Evolutionary conservation across 306 rosid genomes (phyloP), one percentile per base, ranked within the genome.

Genomic region (Neltuma alba): DNA sequence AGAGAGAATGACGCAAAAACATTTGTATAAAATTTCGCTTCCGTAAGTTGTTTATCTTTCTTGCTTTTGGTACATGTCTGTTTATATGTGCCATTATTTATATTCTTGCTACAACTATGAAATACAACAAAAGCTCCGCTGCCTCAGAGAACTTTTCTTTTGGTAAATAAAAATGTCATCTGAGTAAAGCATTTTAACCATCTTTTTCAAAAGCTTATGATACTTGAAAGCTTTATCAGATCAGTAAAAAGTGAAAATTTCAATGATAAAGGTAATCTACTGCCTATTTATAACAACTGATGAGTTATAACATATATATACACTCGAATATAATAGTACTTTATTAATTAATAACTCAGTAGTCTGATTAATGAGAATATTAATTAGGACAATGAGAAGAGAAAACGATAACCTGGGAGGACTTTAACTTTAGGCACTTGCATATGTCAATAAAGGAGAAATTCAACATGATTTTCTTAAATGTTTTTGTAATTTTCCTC

Each of bases 121-220:
- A 21, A 54, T 21, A 34, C 70, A 23, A 15, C 27, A 64, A 31
- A 34, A 12, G 70, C 69, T 37, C 54, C 41, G 42, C 57, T 31
- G 55, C 83, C 79, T 79, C 65, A 70, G 72, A 58, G 85, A 77
- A 83, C 75, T 81, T 87, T 85, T 88, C 81, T 82, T 76, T 57
- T 38, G 31, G 31, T 37, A 38, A 6, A 69, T 52, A 44, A 60
- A 80, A 79, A 86, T 76, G 78, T 65, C 80, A 72, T 48, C 68
- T 55, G 68, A 67, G 30, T 27, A 10, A 57, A 10, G 64, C 58
- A 47, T 62, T 57, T 28, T 23, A 28, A 27, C 45, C 15, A n/a
- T 71, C 81, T 74, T 76, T 84, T 81, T 66, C 40, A 74, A 82
- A 86, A 85, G 83, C 47, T 65, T 66, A 60, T 38, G 16, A 78